These are phyloP conservation scores for Rhynchospora breviuscula DNA, from an alignment of 176 grass and related monocot genomes.

Conservation along the genomic window DNA sequence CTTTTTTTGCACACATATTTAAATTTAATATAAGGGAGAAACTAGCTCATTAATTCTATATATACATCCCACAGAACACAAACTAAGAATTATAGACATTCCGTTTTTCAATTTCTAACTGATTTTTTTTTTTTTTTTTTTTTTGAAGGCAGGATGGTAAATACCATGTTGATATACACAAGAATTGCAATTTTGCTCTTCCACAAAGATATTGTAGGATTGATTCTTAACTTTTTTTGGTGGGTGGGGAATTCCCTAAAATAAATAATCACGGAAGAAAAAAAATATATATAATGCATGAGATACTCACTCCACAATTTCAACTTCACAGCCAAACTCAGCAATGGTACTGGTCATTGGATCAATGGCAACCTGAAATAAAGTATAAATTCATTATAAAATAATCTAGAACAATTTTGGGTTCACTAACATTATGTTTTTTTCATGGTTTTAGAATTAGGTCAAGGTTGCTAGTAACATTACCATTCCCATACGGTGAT, in stretches of 20 bases:
- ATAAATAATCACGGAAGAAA: neutral
- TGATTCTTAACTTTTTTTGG: neutral
- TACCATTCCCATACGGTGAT: conserved; percentile 98
- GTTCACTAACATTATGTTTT: neutral
- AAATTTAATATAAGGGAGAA: neutral
- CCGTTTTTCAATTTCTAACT: neutral
- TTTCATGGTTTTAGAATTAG: conserved; percentile 1
- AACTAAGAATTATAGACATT: neutral
- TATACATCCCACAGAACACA: neutral
- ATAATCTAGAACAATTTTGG: neutral
- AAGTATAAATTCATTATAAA: conserved; percentile 27
- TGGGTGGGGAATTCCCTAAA: neutral
- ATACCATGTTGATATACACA: neutral
- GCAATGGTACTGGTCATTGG: conserved; percentile 74
- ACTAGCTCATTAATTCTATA: neutral
- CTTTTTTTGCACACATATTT: neutral
- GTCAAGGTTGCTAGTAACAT: neutral
- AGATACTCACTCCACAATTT: conserved; percentile 87
- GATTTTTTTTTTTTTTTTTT: neutral
- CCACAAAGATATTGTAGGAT: neutral
- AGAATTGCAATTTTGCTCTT: neutral
- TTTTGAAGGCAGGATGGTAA: too few relatives aligned
- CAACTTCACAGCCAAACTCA: conserved; percentile 94
- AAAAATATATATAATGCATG: neutral
- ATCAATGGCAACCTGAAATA: conserved; percentile 78